Evolutionary conservation across 1,284 basidiomycete genomes (phyloP).

Genomic region (Puccinia triticina): DNA sequence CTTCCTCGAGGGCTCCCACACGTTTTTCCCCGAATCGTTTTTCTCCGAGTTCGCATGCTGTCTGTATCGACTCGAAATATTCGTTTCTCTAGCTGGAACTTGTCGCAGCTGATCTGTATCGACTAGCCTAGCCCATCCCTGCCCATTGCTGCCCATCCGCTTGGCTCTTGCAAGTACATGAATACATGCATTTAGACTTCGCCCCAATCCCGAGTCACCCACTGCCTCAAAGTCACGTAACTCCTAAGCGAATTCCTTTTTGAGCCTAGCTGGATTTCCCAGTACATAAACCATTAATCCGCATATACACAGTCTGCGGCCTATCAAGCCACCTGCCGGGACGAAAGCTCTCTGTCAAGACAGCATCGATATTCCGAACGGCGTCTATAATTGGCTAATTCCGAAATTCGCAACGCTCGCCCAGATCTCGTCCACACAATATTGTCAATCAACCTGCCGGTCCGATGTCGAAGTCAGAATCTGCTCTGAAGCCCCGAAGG

Average conservation of each 20-base stretch:
- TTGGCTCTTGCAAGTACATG: neutral
- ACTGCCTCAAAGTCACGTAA: neutral
- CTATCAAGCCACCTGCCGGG: no score
- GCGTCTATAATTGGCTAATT: neutral
- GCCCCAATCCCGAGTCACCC: neutral
- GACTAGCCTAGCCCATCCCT: neutral
- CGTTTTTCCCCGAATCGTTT: neutral
- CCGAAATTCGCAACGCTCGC: neutral
- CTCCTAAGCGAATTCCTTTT: conserved; percentile 1
- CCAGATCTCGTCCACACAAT: neutral
- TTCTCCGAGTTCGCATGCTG: neutral
- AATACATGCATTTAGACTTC: neutral
- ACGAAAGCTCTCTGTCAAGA: no score
- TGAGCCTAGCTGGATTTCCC: neutral
- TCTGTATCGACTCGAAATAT: neutral
- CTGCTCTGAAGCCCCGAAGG: neutral
- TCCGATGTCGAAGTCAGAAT: neutral
- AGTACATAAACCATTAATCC: neutral
- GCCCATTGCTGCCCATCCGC: neutral
- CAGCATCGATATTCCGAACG: neutral
- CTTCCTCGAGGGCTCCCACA: neutral
- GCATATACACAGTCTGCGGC: neutral
- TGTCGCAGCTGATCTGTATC: conserved; percentile 6
- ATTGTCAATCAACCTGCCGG: no score
- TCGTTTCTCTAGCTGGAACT: no score